Conservation (phyloP, 176 grass and related monocot species). For the Chrysopogon serrulatus region DNA sequence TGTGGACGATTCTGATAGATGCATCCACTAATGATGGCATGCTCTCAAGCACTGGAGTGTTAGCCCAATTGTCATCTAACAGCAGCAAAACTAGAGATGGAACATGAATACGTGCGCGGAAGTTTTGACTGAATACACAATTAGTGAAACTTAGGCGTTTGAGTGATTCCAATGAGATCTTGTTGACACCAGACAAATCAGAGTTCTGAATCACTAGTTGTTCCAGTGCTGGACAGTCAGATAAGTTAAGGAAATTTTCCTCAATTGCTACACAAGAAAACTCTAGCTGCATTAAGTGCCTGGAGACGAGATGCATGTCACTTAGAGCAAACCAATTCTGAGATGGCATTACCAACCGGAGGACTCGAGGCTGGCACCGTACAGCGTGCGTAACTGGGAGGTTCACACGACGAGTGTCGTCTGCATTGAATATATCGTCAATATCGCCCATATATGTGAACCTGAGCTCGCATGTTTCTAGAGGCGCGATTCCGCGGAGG, state of each 20-base stretch:
- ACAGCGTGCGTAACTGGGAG: conserved; percentile 1
- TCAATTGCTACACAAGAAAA: background rate
- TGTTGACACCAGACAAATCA: background rate
- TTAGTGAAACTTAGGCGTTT: background rate
- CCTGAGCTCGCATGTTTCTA: background rate
- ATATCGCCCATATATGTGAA: background rate
- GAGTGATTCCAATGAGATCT: background rate
- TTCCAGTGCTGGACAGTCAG: background rate
- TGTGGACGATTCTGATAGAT: background rate
- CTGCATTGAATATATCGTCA: background rate
- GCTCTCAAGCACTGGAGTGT: conserved; percentile 9
- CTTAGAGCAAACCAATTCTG: background rate
- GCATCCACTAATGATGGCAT: background rate
- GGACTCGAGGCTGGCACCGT: background rate
- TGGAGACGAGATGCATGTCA: background rate
- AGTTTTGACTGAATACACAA: background rate
- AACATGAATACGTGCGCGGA: background rate
- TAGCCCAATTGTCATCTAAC: background rate
- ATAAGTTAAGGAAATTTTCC: conserved; percentile 5
- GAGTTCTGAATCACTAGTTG: background rate
- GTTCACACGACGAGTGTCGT: background rate
- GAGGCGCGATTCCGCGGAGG: background rate
- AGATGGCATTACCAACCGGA: background rate
- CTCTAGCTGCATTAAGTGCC: background rate
- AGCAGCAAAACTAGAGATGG: background rate